Conservation (phyloP, 225 moss, liverwort and hornwort genomes). For the Bryum argenteum region DNA sequence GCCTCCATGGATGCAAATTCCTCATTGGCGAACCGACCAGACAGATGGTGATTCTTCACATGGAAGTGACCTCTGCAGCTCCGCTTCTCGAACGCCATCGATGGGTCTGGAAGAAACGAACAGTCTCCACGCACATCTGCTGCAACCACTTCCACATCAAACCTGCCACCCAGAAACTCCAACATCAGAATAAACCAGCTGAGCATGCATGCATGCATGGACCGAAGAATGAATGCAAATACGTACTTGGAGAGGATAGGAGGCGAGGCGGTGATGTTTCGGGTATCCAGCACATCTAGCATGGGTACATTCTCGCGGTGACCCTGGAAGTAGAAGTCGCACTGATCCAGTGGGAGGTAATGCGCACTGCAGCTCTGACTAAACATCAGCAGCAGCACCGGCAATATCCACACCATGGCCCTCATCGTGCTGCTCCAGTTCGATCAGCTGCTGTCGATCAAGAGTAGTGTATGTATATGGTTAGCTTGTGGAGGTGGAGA, state of each 20-base stretch:
- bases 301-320: slow-evolving; percentile 46
- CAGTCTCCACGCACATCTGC: slow-evolving; percentile 47
- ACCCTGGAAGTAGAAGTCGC: slow-evolving; percentile 63
- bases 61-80: slow-evolving; percentile 52
- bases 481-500: no score
- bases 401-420: slow-evolving; percentile 17
- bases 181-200: no score
- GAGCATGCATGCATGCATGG: no score
- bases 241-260: slow-evolving; percentile 54
- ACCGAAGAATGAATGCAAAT: no score
- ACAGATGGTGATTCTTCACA: slow-evolving; percentile 47
- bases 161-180: slow-evolving; percentile 17
- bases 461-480: no score
- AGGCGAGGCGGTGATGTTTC: slow-evolving; percentile 49
- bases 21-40: slow-evolving; percentile 46
- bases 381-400: background rate
- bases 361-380: slow-evolving; percentile 21
- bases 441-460: no score
- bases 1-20: slow-evolving; percentile 46
- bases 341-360: slow-evolving; percentile 55
- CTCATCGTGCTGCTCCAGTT: slow-evolving; percentile 9
- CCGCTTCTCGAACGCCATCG: slow-evolving; percentile 51
- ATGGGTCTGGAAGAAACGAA: slow-evolving; percentile 54
- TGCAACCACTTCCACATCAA: slow-evolving; percentile 39
- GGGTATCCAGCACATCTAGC: slow-evolving; percentile 47